Evolutionary conservation across 2,329 filamentous ascomycete species (phyloP).

Genomic region (Xylaria sp.): DNA sequence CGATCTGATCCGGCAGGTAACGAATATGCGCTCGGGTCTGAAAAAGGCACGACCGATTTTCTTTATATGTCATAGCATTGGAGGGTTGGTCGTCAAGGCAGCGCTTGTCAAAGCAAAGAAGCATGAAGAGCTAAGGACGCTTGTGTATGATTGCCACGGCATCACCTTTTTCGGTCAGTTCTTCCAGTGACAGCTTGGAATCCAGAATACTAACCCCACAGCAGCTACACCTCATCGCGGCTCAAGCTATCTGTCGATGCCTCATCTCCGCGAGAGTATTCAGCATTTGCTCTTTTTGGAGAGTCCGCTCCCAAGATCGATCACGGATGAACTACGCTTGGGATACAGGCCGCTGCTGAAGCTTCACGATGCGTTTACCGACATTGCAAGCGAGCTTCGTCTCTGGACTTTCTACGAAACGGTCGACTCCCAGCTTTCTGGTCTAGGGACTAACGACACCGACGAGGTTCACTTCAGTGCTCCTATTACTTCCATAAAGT

Average conservation of each 20-base stretch:
- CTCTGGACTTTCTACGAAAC: constrained; percentile 73
- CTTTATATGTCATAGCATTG: constrained; percentile 70
- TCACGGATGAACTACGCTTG: constrained; percentile 62
- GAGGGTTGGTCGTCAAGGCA: constrained; percentile 68
- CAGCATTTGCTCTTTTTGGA: constrained; percentile 62
- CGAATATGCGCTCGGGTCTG: constrained; percentile 47
- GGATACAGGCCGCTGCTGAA: constrained; percentile 60
- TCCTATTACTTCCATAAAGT: constrained; percentile 67
- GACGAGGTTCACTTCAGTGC: constrained; percentile 67
- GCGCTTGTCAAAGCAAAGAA: constrained; percentile 61
- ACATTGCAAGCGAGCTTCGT: constrained; percentile 66
- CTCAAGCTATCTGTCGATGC: constrained; percentile 70
- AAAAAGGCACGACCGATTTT: constrained; percentile 61
- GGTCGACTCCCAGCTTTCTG: constrained; percentile 66
- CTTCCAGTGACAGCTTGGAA: not conserved
- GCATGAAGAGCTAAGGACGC: constrained; percentile 51
- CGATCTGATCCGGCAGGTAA: constrained; percentile 58
- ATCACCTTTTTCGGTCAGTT: constrained; percentile 67
- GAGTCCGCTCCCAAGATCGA: constrained; percentile 58
- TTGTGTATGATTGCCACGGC: constrained; percentile 67
- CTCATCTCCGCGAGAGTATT: constrained; percentile 64
- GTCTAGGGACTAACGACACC: constrained; percentile 49
- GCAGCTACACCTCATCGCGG: constrained; percentile 69
- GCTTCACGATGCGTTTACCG: constrained; percentile 65
- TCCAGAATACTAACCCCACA: constrained; percentile 28